A percentile compares a stretch with the other conserved stretches of the same genome.
Conservation (phyloP, 768 basidiomycete species). For the Kwoniella heveanensis region DNA sequence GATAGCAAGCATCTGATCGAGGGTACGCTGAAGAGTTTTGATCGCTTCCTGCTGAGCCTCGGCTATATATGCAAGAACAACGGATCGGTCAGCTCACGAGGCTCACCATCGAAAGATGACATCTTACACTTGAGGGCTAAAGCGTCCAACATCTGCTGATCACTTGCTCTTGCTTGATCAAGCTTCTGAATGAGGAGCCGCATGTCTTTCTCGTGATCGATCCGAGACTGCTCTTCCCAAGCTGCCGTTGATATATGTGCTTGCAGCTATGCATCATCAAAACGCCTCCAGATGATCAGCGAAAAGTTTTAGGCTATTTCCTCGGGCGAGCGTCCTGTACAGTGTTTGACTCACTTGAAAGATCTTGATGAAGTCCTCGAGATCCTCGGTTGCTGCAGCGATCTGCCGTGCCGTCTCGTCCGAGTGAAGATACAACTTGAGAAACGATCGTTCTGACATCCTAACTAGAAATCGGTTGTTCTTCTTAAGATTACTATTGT, state of each 20-base stretch:
- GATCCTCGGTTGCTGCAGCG: constrained; percentile 60
- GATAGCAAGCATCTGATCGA: constrained; percentile 51
- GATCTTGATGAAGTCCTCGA: constrained; percentile 64
- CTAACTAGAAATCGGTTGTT: constrained; percentile 62
- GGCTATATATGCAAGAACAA: constrained; percentile 24
- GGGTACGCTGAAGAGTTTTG: constrained; percentile 72
- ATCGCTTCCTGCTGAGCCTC: constrained; percentile 79
- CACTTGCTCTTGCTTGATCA: constrained; percentile 64
- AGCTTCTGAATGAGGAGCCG: constrained; percentile 66
- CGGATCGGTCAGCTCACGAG: too few relatives aligned
- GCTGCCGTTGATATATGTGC: constrained; percentile 37
- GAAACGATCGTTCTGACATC: constrained; percentile 68
- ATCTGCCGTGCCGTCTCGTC: constrained; percentile 68
- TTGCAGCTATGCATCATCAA: constrained; percentile 29
- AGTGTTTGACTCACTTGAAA: constrained; percentile 64
- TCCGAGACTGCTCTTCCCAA: constrained; percentile 58
- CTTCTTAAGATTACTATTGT: constrained; percentile 34
- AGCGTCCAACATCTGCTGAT: constrained; percentile 67
- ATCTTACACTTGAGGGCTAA: constrained; percentile 61
- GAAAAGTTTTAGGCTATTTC: too few relatives aligned
- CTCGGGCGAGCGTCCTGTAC: too few relatives aligned
- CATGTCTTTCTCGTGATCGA: constrained; percentile 63
- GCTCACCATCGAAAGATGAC: too few relatives aligned
- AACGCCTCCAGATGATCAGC: constrained; percentile 52
- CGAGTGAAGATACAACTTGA: constrained; percentile 75